These are phyloP conservation scores for Neurospora sp. DNA, from an alignment of 495 filamentous ascomycete genomes.

Conservation along the genomic window DNA sequence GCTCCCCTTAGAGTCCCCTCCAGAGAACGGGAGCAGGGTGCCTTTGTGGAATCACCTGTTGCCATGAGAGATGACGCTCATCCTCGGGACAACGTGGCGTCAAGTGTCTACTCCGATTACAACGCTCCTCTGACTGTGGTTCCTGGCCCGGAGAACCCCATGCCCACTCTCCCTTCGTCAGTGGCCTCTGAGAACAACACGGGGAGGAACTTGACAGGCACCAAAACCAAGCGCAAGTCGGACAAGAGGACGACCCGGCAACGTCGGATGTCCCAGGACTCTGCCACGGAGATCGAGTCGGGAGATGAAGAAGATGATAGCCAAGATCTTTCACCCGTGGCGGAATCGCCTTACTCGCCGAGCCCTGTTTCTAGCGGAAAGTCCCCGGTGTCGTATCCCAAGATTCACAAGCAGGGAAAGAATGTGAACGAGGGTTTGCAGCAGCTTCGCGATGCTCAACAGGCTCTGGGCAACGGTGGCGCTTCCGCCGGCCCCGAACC, in stretches of 20 bases:
- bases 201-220: constrained; percentile 8
- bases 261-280: constrained; percentile 12
- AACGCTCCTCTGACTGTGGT: constrained; percentile 1
- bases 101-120: constrained; percentile 7
- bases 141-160: constrained; percentile 6
- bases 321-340: constrained; percentile 33
- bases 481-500: neutral
- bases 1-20: constrained; percentile 15
- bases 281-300: constrained; percentile 22
- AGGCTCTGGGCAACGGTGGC: neutral
- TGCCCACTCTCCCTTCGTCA: neutral
- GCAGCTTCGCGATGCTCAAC: constrained; percentile 1
- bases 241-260: constrained; percentile 1
- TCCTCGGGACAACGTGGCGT: constrained; percentile 1
- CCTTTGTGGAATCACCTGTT: constrained; percentile 14
- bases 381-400: constrained; percentile 34
- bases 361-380: constrained; percentile 17
- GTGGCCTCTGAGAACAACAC: neutral
- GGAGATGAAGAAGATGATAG: constrained; percentile 11
- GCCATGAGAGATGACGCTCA: neutral
- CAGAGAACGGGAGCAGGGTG: neutral
- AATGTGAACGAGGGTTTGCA: neutral
- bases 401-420: constrained; percentile 22
- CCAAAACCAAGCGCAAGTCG: constrained; percentile 8
- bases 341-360: constrained; percentile 26